Conservation (phyloP, 2,329 filamentous ascomycete species). For the Bretziella fagacearum region DNA sequence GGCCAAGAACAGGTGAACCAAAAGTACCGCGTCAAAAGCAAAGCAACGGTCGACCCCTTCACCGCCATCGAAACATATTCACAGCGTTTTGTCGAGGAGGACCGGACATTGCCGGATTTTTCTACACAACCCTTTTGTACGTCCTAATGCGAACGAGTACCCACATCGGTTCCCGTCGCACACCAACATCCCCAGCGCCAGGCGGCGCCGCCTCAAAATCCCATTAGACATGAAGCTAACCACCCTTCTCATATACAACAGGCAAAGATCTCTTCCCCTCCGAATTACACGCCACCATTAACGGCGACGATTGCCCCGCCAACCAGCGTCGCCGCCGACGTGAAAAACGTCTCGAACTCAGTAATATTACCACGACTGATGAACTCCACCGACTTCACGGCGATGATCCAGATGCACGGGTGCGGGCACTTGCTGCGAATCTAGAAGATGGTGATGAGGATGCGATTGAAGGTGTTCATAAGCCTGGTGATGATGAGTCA, state of each 20-base stretch:
- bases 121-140: constrained; percentile 30
- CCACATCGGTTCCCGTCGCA: neutral
- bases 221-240: neutral
- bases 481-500: constrained; percentile 30
- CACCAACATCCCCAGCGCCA: neutral
- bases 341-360: constrained; percentile 31
- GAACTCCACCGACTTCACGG: constrained; percentile 30
- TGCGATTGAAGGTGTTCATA: constrained; percentile 24
- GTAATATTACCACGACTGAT: constrained; percentile 31
- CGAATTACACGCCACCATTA: constrained; percentile 38
- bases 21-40: constrained; percentile 36
- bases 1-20: constrained; percentile 42
- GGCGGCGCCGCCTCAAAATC: neutral
- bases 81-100: constrained; percentile 34
- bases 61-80: constrained; percentile 41
- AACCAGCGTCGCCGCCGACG: constrained; percentile 3
- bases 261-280: constrained; percentile 35
- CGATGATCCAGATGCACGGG: constrained; percentile 20
- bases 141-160: neutral
- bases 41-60: constrained; percentile 40
- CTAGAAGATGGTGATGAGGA: constrained; percentile 33
- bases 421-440: constrained; percentile 19
- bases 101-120: constrained; percentile 38
- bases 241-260: neutral
- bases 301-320: constrained; percentile 26